A percentile compares a stretch with the other conserved stretches of the same genome.
Conservation (phyloP, 176 grass and related monocot species). For the Aegilops umbellulata region DNA sequence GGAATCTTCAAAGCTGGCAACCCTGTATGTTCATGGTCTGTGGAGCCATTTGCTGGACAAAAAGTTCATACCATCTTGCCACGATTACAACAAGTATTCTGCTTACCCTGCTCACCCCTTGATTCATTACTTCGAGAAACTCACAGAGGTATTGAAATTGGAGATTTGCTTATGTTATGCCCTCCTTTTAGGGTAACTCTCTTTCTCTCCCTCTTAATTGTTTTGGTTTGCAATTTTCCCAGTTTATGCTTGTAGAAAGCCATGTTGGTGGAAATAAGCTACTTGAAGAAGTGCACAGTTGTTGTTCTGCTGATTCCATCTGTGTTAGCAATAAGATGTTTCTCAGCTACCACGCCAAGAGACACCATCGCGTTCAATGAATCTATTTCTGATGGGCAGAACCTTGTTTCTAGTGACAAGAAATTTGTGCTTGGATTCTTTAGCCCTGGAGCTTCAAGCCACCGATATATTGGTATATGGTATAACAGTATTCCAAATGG, state of each 20-base stretch:
- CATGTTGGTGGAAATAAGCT: slow-evolving; percentile 16
- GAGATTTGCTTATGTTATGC: background rate
- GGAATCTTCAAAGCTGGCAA: slow-evolving; percentile 13
- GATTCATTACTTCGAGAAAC: background rate
- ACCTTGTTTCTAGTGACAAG: slow-evolving; percentile 18
- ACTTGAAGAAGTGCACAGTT: background rate
- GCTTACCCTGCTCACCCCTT: background rate
- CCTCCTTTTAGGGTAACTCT: background rate
- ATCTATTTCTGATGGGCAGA: slow-evolving; percentile 49
- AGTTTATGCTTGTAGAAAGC: slow-evolving; percentile 5
- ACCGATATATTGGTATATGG: slow-evolving; percentile 67
- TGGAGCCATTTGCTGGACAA: background rate
- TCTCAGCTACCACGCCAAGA: background rate
- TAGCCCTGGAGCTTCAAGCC: slow-evolving; percentile 23
- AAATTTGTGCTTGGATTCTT: slow-evolving; percentile 59
- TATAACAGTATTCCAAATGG: background rate
- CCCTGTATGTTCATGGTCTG: background rate
- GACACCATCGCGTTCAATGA: slow-evolving; percentile 29
- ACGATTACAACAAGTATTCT: background rate
- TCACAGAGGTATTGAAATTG: slow-evolving; percentile 11
- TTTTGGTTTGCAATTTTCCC: background rate
- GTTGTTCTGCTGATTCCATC: slow-evolving; percentile 20
- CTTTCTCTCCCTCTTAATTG: background rate
- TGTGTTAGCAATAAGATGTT: slow-evolving; percentile 25
- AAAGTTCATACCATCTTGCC: background rate